Conservation (phyloP, 2,329 filamentous ascomycete genomes). For the Epichloe baconii region DNA sequence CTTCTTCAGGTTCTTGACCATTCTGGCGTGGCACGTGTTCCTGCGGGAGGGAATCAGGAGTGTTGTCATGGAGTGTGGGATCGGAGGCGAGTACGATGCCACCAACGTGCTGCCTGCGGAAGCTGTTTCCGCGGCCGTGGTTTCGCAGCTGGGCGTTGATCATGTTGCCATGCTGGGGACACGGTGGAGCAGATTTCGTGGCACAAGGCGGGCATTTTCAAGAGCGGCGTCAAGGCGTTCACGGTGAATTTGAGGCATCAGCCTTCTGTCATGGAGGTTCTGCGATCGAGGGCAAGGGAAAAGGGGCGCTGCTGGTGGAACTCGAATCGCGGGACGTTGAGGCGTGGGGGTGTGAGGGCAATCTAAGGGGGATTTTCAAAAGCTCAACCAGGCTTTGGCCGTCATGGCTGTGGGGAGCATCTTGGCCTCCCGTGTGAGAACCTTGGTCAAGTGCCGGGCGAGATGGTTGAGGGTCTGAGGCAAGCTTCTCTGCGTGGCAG, state of each 20-base stretch:
- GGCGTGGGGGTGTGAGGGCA: slow-evolving; percentile 29
- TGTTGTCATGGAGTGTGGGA: slow-evolving; percentile 83
- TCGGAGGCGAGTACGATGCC: slow-evolving; percentile 85
- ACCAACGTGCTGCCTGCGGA: slow-evolving; percentile 65
- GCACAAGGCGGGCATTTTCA: slow-evolving; percentile 87
- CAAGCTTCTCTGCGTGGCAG: slow-evolving; percentile 59
- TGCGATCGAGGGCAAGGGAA: slow-evolving; percentile 46
- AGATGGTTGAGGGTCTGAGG: slow-evolving; percentile 53
- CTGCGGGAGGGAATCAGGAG: slow-evolving; percentile 60
- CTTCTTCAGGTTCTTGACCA: slow-evolving; percentile 83
- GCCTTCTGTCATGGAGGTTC: slow-evolving; percentile 33
- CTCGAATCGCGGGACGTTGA: slow-evolving; percentile 25
- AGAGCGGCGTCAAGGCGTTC: slow-evolving; percentile 36
- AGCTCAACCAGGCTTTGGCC: slow-evolving; percentile 46
- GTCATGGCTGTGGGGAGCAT: slow-evolving; percentile 43
- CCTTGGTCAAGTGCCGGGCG: slow-evolving; percentile 14
- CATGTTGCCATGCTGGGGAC: slow-evolving; percentile 65
- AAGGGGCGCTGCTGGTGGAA: slow-evolving; percentile 34
- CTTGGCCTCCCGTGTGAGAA: slow-evolving; percentile 22
- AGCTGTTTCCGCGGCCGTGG: slow-evolving; percentile 55
- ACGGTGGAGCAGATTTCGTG: slow-evolving; percentile 73
- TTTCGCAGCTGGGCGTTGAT: slow-evolving; percentile 75
- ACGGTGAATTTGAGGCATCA: slow-evolving; percentile 16
- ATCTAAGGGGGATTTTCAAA: slow-evolving; percentile 40
- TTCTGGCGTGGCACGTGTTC: slow-evolving; percentile 80